These are phyloP conservation scores for Tuber umbilicatum DNA, from an alignment of 495 filamentous ascomycete species.

Conservation along the genomic window DNA sequence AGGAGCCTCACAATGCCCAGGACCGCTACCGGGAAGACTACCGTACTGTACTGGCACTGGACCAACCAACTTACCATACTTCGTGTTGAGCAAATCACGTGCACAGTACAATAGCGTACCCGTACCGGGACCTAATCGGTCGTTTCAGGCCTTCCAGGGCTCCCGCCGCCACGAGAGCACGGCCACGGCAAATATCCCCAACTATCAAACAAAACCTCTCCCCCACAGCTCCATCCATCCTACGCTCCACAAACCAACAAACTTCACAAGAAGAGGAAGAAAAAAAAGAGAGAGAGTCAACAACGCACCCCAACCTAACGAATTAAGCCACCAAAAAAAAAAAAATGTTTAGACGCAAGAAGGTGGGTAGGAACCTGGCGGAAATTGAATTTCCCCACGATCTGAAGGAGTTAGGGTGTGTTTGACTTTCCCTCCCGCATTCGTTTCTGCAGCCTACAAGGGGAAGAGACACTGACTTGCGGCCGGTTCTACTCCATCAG, in stretches of 20 bases:
- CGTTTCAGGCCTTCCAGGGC: not conserved
- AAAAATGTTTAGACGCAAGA: slow-evolving; percentile 35
- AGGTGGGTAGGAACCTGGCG: slow-evolving; percentile 18
- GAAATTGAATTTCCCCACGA: slow-evolving; percentile 34
- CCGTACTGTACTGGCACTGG: no score
- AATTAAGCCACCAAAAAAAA: not conserved
- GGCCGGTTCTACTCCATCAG: slow-evolving; percentile 7
- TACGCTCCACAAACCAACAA: not conserved
- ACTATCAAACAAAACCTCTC: slow-evolving; percentile 4
- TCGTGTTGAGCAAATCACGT: not conserved
- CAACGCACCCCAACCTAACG: not conserved
- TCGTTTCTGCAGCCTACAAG: not conserved
- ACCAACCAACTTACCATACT: not conserved
- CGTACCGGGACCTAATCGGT: no score
- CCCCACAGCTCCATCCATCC: not conserved
- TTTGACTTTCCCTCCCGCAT: slow-evolving; percentile 7
- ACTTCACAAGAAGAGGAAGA: not conserved
- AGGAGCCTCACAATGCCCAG: not conserved
- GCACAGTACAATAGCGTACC: not conserved
- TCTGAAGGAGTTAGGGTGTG: slow-evolving; percentile 36
- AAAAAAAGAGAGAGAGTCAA: slow-evolving; percentile 1
- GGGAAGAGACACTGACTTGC: not conserved
- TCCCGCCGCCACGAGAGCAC: not conserved
- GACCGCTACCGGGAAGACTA: not conserved
- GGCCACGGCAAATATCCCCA: not conserved